Evolutionary conservation across 2,329 filamentous ascomycete species (phyloP).

Genomic region (Xenosphaeropsis pyriputrescens): DNA sequence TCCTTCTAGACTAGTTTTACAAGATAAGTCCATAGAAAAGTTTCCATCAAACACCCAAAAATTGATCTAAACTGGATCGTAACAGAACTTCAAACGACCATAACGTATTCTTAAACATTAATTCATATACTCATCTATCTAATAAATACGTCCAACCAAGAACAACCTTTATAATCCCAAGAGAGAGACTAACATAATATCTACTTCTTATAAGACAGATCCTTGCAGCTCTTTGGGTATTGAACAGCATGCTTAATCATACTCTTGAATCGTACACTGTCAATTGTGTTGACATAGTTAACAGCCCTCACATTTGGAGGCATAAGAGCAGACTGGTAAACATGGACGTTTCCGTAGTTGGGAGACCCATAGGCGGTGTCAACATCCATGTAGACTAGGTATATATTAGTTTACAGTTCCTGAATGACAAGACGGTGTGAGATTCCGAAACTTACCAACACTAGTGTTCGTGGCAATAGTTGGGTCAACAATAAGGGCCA

Average conservation of each 20-base stretch:
- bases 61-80: too few species aligned
- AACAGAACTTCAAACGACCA: too few species aligned
- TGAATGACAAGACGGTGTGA: too few species aligned
- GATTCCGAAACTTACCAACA: not conserved
- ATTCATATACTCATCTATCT: too few species aligned
- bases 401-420: too few species aligned
- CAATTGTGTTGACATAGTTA: conserved; percentile 23
- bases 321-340: conserved; percentile 23
- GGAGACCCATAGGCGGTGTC: conserved; percentile 24
- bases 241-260: conserved; percentile 22
- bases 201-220: not conserved
- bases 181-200: too few species aligned
- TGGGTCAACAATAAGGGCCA: conserved; percentile 23
- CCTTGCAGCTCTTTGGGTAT: conserved; percentile 7
- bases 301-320: conserved; percentile 22
- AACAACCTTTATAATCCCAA: too few species aligned
- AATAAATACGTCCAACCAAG: too few species aligned
- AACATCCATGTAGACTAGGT: conserved; percentile 24
- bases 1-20: too few species aligned
- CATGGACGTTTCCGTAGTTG: conserved; percentile 26
- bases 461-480: conserved; percentile 17
- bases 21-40: too few species aligned
- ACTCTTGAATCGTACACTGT: conserved; percentile 19
- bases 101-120: too few species aligned
- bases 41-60: too few species aligned